Evolutionary conservation across 208 protist genomes (phyloP).

Genomic region (Blastocrithidia nonstop): DNA sequence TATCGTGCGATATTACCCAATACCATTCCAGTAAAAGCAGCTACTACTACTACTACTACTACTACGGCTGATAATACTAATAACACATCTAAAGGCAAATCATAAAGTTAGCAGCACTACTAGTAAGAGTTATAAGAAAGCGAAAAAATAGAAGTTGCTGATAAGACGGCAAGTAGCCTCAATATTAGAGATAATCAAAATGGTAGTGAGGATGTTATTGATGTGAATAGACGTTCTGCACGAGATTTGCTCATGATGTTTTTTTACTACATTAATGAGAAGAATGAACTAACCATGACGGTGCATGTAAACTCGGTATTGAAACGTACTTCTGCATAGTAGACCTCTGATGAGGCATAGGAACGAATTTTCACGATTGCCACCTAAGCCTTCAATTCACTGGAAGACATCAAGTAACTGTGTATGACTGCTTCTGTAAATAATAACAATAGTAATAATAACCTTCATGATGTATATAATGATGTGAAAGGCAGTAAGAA

Average conservation of each 20-base stretch:
- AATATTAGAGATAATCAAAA: too few relatives aligned
- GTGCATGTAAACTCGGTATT: slow-evolving; percentile 20
- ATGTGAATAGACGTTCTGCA: slow-evolving; percentile 4
- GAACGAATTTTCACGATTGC: slow-evolving; percentile 19
- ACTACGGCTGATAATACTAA: too few relatives aligned
- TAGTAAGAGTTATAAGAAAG: too few relatives aligned
- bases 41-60: too few relatives aligned
- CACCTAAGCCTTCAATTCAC: slow-evolving; percentile 6
- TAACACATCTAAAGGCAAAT: too few relatives aligned
- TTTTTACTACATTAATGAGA: slow-evolving; percentile 15
- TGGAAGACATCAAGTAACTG: slow-evolving; percentile 14
- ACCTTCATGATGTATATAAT: background rate
- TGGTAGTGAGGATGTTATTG: too few relatives aligned
- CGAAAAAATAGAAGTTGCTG: too few relatives aligned
- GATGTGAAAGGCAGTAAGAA: background rate
- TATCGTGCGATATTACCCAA: slow-evolving; percentile 9
- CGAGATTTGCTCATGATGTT: slow-evolving; percentile 23
- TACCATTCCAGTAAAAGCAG: background rate
- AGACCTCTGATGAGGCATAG: slow-evolving; percentile 12
- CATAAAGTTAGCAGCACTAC: too few relatives aligned
- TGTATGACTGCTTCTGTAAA: slow-evolving; percentile 5
- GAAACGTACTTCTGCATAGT: slow-evolving; percentile 3
- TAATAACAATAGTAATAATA: background rate
- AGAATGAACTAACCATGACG: slow-evolving; percentile 10
- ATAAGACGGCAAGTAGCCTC: too few relatives aligned